Evolutionary conservation across 1,139 yeast genomes (phyloP), one percentile per base, ranked within the genome.

Genomic region (Hemisphaericaspora xylofermentans): DNA sequence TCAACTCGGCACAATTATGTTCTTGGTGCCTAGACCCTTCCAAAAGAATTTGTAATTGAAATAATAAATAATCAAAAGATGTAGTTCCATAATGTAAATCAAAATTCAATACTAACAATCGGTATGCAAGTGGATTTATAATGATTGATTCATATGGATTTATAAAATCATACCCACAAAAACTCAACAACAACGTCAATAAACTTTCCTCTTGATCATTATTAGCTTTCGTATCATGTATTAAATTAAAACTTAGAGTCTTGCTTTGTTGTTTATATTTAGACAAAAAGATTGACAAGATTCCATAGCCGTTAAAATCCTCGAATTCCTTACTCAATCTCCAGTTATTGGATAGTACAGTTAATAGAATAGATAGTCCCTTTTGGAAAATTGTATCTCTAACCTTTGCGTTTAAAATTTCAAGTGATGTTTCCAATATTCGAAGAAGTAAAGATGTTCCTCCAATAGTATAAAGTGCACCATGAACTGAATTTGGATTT

Each of bases 11-110:
- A 2, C 66, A 54, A 52, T 86, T 87, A 55, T 70, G 76, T 1
- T 64, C 55, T 16, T 61, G 64, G 53, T 69, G 76, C 44, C 67
- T 73, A 34, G 86, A 78, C 16, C 71, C 76, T 34, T 69, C 68
- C 6, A 78, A 62, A 44, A 86, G 69, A 1, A 74, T 74, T 2
- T 74, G 71, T 38, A 84, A 66, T 46, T 85, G 91, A 42, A 71
- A 73, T 4, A 83, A 58, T 8, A 84, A 59, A 42, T 70, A 71
- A 33, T 75, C 66, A 38, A 80, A 68, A 0, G 79, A 64, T 29
- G 71, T 77, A 1, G 68, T 49, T 16, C 64, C 71, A 31, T 47
- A 51, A 47, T 60, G 68, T 13, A 71, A 50, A 7, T 68, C 71
- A 43, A 69, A 66, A 44, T 68, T 62, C 18, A 70, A 53, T 1